Percentiles rank a stretch among this genome's conserved stretches.
These are phyloP conservation scores for Debaryomyces fabryi DNA, from an alignment of 1,139 yeast genomes.

Conservation along the genomic window DNA sequence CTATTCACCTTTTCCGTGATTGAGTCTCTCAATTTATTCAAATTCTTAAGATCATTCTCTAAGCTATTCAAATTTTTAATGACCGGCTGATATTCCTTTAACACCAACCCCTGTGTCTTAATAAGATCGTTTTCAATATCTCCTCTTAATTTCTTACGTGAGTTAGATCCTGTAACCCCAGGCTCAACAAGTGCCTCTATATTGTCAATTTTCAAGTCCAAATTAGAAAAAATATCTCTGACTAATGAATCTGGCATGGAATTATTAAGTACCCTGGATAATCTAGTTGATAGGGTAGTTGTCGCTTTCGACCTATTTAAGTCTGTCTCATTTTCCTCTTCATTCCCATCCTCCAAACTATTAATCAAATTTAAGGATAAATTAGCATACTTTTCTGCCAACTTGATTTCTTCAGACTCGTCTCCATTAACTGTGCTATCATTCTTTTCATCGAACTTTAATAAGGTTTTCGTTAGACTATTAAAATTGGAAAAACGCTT, in stretches of 20 bases:
- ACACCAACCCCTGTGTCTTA: conserved; percentile 56
- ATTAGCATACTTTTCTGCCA: conserved; percentile 45
- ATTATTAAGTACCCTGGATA: conserved; percentile 54
- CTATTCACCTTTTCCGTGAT: conserved; percentile 42
- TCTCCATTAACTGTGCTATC: conserved; percentile 9
- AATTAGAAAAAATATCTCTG: conserved; percentile 48
- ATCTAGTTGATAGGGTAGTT: conserved; percentile 43
- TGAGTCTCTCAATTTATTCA: conserved; percentile 36
- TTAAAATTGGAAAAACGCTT: conserved; percentile 39
- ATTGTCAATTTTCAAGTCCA: conserved; percentile 45
- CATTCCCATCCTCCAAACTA: conserved; percentile 13
- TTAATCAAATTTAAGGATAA: conserved; percentile 29
- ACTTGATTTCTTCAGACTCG: conserved; percentile 13
- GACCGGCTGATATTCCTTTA: conserved; percentile 65
- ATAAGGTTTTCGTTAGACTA: conserved; percentile 33
- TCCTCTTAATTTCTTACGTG: conserved; percentile 63
- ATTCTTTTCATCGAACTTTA: conserved; percentile 24
- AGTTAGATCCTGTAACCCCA: conserved; percentile 57
- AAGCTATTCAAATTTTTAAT: conserved; percentile 50
- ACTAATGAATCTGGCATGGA: conserved; percentile 51
- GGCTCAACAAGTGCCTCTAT: conserved; percentile 48
- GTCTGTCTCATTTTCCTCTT: conserved; percentile 4
- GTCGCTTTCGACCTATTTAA: conserved; percentile 6
- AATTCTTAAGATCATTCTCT: conserved; percentile 38
- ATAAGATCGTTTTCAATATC: conserved; percentile 73